A percentile compares a stretch with the other conserved stretches of the same genome.
Conservation (phyloP, 1,284 basidiomycete genomes). For the Trichosporon sp. region DNA sequence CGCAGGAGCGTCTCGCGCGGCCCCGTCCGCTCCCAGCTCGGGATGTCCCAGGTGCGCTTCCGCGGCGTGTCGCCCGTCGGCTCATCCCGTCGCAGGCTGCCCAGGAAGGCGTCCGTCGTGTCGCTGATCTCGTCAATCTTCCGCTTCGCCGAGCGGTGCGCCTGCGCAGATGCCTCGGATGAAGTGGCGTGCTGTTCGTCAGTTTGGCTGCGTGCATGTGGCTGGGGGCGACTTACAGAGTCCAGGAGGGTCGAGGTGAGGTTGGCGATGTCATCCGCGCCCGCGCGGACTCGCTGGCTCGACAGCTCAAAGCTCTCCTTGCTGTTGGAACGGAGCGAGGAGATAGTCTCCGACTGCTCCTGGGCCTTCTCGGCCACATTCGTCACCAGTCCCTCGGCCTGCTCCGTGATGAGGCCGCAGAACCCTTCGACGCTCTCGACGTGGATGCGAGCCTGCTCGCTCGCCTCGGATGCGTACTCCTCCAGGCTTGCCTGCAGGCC, state of each 20-base stretch:
- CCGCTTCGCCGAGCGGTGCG: constrained; percentile 21
- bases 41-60: constrained; percentile 46
- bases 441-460: constrained; percentile 24
- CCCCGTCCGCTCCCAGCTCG: constrained; percentile 43
- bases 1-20: constrained; percentile 34
- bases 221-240: constrained; percentile 25
- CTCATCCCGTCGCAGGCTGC: constrained; percentile 46
- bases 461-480: constrained; percentile 27
- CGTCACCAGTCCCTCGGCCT: constrained; percentile 14
- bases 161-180: constrained; percentile 18
- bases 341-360: constrained; percentile 5
- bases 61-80: constrained; percentile 52
- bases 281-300: background rate
- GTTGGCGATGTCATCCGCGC: constrained; percentile 16
- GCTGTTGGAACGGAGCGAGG: constrained; percentile 6
- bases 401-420: constrained; percentile 23
- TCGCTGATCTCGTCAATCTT: constrained; percentile 29
- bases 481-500: constrained; percentile 27
- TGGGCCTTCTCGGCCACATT: background rate
- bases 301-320: constrained; percentile 2
- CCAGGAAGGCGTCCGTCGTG: constrained; percentile 37
- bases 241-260: constrained; percentile 26
- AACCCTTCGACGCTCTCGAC: constrained; percentile 26
- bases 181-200: constrained; percentile 26
- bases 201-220: background rate